Conservation (phyloP, 306 rosid genomes). For the Hylodesmum podocarpum region DNA sequence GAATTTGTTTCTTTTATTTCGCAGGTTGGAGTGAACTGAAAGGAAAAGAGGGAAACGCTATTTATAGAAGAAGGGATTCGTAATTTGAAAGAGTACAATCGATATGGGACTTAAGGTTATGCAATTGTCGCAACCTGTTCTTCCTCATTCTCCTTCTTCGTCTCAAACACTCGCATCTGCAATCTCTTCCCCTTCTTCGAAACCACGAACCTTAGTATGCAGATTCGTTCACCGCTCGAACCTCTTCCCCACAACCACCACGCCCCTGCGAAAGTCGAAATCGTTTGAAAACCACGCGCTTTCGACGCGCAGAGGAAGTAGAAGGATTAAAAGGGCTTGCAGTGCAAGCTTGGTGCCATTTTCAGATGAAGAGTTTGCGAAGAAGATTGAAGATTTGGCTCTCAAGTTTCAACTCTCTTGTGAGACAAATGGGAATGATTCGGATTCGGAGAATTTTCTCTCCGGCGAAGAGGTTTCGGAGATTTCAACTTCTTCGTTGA, state of each 20-base stretch:
- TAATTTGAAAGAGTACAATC: no score
- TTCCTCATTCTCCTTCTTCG: conserved; percentile 60
- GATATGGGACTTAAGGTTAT: conserved; percentile 62
- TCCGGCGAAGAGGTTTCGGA: not conserved
- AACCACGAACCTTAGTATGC: conserved; percentile 40
- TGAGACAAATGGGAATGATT: conserved; percentile 21
- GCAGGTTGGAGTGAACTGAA: conserved; percentile 35
- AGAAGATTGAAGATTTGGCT: conserved; percentile 69
- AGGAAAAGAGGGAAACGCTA: not conserved
- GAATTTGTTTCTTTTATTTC: conserved; percentile 6
- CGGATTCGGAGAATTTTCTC: conserved; percentile 27
- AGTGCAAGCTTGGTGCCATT: conserved; percentile 63
- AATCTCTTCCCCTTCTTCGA: conserved; percentile 51
- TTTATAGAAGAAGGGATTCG: no score
- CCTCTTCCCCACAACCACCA: conserved; percentile 30
- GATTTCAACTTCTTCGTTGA: not conserved
- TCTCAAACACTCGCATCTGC: conserved; percentile 64
- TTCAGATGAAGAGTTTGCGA: conserved; percentile 81
- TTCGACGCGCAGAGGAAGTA: conserved; percentile 16
- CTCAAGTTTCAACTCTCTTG: conserved; percentile 56
- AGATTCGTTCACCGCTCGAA: conserved; percentile 44
- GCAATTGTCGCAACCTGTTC: conserved; percentile 60
- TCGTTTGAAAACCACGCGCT: conserved; percentile 34
- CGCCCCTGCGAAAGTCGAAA: conserved; percentile 38
- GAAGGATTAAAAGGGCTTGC: conserved; percentile 46